Evolutionary conservation across 345 rosid species (phyloP).

Genomic region (Aegle marmelos): DNA sequence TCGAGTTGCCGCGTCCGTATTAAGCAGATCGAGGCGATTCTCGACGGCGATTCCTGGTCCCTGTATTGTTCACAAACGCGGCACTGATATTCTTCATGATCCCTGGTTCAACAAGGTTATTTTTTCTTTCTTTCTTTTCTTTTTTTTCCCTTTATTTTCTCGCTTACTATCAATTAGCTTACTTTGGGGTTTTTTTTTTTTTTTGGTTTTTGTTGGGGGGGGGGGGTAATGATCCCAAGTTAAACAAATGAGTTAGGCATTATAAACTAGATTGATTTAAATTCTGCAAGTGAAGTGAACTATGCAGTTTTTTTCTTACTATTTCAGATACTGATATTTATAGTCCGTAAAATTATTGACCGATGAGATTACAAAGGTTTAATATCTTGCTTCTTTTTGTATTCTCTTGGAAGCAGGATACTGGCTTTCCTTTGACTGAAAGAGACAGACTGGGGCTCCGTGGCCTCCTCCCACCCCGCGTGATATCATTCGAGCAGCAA

Average conservation of each 20-base stretch:
- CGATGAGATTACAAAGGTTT: background rate
- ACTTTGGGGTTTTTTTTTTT: background rate
- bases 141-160: background rate
- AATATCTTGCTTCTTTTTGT: background rate
- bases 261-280: background rate
- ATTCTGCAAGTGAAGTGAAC: background rate
- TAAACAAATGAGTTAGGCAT: background rate
- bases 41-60: slow-evolving; percentile 89
- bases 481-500: slow-evolving; percentile 86
- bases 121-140: background rate
- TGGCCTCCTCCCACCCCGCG: slow-evolving; percentile 97
- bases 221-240: background rate
- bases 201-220: background rate
- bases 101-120: slow-evolving; percentile 97
- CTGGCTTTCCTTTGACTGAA: slow-evolving; percentile 92
- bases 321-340: background rate
- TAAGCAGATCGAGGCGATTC: slow-evolving; percentile 56
- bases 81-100: slow-evolving; percentile 97
- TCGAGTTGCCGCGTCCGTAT: slow-evolving; percentile 40
- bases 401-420: slow-evolving; percentile 53
- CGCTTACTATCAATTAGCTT: background rate
- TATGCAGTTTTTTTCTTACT: background rate
- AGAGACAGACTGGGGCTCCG: slow-evolving; percentile 93
- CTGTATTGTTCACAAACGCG: slow-evolving; percentile 92
- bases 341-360: background rate